phyloP scores from a whole-genome alignment of 2,329 filamentous ascomycete genomes.

The Leptosphaerulina australis region DNA sequence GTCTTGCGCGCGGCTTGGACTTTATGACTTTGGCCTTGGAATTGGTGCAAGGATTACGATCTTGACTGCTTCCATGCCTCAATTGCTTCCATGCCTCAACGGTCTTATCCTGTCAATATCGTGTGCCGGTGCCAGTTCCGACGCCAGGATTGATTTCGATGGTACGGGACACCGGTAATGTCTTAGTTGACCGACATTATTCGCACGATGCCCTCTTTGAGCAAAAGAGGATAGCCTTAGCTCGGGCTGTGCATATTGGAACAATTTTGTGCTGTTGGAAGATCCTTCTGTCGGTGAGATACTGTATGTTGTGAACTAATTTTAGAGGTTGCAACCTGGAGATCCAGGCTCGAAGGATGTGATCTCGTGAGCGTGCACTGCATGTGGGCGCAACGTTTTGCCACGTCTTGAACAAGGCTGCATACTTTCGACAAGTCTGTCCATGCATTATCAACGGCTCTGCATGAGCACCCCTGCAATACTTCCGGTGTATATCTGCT shows the following conservation, averaged over 20 bases:
- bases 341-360: conserved; percentile 3
- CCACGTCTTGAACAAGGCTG: conserved; percentile 8
- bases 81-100: not conserved
- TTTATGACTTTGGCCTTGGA: conserved; percentile 1
- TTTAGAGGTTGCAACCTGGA: conserved; percentile 5
- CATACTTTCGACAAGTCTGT: not conserved
- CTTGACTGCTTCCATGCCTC: not conserved
- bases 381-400: conserved; percentile 11
- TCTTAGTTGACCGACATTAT: not conserved
- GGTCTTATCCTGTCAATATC: no score
- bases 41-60: not conserved
- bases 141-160: conserved; percentile 5
- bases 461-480: conserved; percentile 2
- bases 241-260: conserved; percentile 3
- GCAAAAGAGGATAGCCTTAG: conserved; percentile 3
- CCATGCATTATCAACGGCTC: conserved; percentile 2
- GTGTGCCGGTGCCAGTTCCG: conserved; percentile 11
- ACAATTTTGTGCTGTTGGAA: conserved; percentile 1
- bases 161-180: conserved; percentile 7
- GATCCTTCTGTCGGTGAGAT: conserved; percentile 6
- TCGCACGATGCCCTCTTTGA: conserved; percentile 7
- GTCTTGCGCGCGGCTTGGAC: conserved; percentile 5
- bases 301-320: conserved; percentile 5
- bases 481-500: not conserved
- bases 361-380: conserved; percentile 8